Conservation (phyloP, 805 yeast genomes). For the Candida ponderosae region DNA sequence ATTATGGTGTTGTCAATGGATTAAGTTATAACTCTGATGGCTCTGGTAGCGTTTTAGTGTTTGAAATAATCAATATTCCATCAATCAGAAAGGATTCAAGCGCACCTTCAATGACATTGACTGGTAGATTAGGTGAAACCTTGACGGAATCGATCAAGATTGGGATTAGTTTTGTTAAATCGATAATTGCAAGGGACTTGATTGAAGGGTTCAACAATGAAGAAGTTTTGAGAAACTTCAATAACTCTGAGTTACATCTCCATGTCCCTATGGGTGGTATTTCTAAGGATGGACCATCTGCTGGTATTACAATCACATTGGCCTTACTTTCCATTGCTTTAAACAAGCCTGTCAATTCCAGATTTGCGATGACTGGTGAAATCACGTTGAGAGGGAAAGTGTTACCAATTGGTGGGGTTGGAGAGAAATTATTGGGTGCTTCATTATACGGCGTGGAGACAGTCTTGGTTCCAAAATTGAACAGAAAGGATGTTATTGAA, state of each 20-base stretch:
- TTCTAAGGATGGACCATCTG: constrained; percentile 48
- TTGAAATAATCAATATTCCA: constrained; percentile 70
- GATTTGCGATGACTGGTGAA: constrained; percentile 83
- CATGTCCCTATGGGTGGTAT: constrained; percentile 67
- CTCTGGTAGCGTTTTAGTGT: constrained; percentile 70
- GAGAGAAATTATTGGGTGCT: constrained; percentile 74
- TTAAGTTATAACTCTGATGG: constrained; percentile 84
- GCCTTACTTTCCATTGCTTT: constrained; percentile 72
- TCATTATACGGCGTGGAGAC: constrained; percentile 57
- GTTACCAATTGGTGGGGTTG: constrained; percentile 75
- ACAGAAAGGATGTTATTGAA: constrained; percentile 50
- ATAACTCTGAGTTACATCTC: constrained; percentile 53
- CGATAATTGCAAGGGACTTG: constrained; percentile 35
- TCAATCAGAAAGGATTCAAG: constrained; percentile 23
- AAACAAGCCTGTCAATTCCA: constrained; percentile 37
- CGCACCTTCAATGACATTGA: constrained; percentile 44
- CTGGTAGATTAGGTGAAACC: constrained; percentile 80
- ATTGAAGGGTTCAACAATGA: constrained; percentile 21
- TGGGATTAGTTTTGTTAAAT: constrained; percentile 65
- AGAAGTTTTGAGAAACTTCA: constrained; percentile 34
- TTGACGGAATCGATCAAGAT: constrained; percentile 76
- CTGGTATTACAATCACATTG: constrained; percentile 66
- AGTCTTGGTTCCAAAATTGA: constrained; percentile 64
- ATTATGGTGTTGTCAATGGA: constrained; percentile 77
- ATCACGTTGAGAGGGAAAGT: constrained; percentile 73